Conservation (phyloP, 805 yeast genomes). For the Wickerhamomyces pijperi region DNA sequence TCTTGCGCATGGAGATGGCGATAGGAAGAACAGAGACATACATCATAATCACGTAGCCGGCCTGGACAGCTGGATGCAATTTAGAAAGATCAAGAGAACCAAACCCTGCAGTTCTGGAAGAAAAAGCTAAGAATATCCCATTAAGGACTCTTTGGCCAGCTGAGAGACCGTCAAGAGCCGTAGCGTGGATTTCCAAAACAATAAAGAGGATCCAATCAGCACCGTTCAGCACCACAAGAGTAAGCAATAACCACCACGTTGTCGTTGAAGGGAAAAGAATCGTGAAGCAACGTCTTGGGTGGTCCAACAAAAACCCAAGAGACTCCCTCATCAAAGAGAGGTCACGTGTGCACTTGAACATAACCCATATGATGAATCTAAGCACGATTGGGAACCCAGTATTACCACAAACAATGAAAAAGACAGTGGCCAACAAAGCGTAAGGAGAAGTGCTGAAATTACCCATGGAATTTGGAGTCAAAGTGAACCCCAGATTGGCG, state of each 20-base stretch:
- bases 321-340: constrained; percentile 60
- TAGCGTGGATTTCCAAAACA: constrained; percentile 56
- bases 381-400: constrained; percentile 87
- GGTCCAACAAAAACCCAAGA: constrained; percentile 77
- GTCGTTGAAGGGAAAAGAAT: constrained; percentile 84
- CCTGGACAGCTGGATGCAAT: constrained; percentile 86
- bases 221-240: constrained; percentile 59
- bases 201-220: constrained; percentile 75
- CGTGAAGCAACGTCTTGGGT: constrained; percentile 95
- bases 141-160: constrained; percentile 63
- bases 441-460: constrained; percentile 56
- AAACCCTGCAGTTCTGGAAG: constrained; percentile 93
- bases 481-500: constrained; percentile 75
- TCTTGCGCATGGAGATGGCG: constrained; percentile 92
- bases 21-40: constrained; percentile 92
- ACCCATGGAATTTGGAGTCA: constrained; percentile 72
- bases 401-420: constrained; percentile 83
- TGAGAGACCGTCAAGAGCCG: constrained; percentile 40
- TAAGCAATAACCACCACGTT: constrained; percentile 86
- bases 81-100: constrained; percentile 55
- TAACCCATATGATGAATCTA: constrained; percentile 72
- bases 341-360: constrained; percentile 57
- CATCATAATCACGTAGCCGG: constrained; percentile 94
- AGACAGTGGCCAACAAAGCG: constrained; percentile 47
- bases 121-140: constrained; percentile 84